Conservation (phyloP, 257 asterid species). For the Penstemon eatonii region DNA sequence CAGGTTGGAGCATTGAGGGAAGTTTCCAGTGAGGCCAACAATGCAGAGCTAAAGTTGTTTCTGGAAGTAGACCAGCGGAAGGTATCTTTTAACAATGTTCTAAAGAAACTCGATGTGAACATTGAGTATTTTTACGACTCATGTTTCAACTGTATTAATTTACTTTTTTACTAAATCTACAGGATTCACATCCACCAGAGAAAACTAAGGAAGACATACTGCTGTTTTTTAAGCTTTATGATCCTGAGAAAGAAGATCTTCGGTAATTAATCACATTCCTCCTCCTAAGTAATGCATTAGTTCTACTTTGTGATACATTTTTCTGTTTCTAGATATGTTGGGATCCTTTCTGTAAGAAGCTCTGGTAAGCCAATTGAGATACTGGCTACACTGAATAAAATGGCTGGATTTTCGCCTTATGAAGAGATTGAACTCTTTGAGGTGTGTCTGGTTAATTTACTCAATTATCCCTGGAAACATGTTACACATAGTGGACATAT, state of each 20-base stretch:
- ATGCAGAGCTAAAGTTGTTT: constrained; percentile 28
- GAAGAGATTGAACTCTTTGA: constrained; percentile 51
- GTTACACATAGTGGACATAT: too few relatives aligned
- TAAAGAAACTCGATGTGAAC: too few relatives aligned
- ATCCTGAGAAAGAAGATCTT: constrained; percentile 53
- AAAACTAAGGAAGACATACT: constrained; percentile 48
- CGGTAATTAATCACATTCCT: constrained; percentile 33
- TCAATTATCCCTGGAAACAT: too few relatives aligned
- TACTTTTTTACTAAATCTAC: too few relatives aligned
- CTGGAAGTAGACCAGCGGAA: constrained; percentile 24
- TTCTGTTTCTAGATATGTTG: constrained; percentile 40
- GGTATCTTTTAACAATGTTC: too few relatives aligned
- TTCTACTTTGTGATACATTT: background rate
- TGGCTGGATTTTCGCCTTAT: constrained; percentile 47
- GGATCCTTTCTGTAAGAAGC: constrained; percentile 45
- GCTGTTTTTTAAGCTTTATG: constrained; percentile 55
- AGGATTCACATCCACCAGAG: too few relatives aligned
- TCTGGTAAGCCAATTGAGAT: constrained; percentile 41
- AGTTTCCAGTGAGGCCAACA: constrained; percentile 8
- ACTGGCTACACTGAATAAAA: constrained; percentile 42
- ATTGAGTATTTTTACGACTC: too few relatives aligned
- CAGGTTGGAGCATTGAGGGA: constrained; percentile 30
- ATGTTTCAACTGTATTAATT: too few relatives aligned
- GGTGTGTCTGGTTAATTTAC: constrained; percentile 36
- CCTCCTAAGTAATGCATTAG: background rate